Evolutionary conservation across 1,284 basidiomycete genomes (phyloP).

Genomic region (Tylopilus sp.): DNA sequence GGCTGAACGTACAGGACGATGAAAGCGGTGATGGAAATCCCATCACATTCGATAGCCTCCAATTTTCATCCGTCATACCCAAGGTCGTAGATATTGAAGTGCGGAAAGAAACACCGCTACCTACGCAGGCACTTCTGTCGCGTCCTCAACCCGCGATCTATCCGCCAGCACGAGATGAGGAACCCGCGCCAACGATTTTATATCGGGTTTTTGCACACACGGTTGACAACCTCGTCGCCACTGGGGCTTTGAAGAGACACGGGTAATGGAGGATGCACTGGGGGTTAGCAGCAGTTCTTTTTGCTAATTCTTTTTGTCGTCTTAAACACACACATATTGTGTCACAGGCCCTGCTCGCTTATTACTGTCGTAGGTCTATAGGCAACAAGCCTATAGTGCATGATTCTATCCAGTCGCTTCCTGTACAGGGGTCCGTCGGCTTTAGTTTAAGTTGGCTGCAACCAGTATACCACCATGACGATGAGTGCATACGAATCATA

Average conservation of each 20-base stretch:
- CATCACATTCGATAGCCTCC: constrained; percentile 21
- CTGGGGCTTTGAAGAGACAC: constrained; percentile 12
- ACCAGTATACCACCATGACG: neutral
- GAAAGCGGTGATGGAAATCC: constrained; percentile 12
- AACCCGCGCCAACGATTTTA: constrained; percentile 19
- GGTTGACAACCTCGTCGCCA: constrained; percentile 20
- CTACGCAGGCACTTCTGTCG: constrained; percentile 16
- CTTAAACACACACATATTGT: neutral
- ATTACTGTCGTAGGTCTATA: neutral
- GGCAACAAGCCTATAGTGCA: neutral
- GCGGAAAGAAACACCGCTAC: constrained; percentile 3
- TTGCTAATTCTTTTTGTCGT: too few relatives aligned
- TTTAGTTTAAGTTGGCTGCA: neutral
- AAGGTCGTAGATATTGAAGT: constrained; percentile 16
- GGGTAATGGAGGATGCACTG: constrained; percentile 4
- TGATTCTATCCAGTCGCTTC: neutral
- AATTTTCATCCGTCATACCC: neutral
- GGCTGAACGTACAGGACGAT: constrained; percentile 27
- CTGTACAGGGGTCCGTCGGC: too few relatives aligned
- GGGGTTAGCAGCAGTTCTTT: neutral
- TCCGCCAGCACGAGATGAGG: constrained; percentile 13
- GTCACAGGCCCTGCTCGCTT: too few relatives aligned
- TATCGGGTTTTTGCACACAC: constrained; percentile 25
- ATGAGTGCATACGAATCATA: neutral
- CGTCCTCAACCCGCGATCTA: constrained; percentile 20